Conservation (phyloP, 176 grass and related monocot genomes). For the Oryza glaberrima region DNA sequence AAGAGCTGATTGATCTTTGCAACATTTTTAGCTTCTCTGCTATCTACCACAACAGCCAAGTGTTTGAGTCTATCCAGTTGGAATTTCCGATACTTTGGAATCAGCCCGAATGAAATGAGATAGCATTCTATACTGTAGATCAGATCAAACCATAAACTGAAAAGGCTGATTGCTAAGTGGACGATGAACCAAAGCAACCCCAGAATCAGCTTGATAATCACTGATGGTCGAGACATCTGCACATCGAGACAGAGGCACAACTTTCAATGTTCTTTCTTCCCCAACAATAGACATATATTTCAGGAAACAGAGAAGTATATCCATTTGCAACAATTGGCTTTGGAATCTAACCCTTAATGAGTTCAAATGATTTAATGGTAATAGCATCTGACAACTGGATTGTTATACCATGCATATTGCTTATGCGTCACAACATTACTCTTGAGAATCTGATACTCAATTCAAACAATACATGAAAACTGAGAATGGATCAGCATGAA, state of each 20-base stretch:
- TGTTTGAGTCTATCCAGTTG: conserved; percentile 51
- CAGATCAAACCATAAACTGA: conserved; percentile 57
- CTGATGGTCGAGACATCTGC: conserved; percentile 60
- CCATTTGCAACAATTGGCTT: background rate
- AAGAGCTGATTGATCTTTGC: conserved; percentile 67
- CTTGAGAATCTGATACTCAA: conserved; percentile 1
- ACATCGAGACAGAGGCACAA: conserved; percentile 29
- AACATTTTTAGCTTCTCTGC: conserved; percentile 79
- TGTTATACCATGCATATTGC: background rate
- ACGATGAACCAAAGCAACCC: conserved; percentile 72
- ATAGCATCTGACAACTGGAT: background rate
- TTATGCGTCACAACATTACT: conserved; percentile 18
- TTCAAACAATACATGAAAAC: conserved; percentile 32
- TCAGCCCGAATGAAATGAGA: conserved; percentile 70
- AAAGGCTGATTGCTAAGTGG: conserved; percentile 57
- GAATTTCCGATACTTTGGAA: conserved; percentile 66
- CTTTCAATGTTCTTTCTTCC: conserved; percentile 22
- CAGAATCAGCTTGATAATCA: conserved; percentile 55
- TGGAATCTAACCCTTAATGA: conserved; percentile 26
- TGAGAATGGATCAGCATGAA: background rate
- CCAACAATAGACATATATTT: background rate
- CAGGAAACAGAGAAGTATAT: background rate
- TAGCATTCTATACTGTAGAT: conserved; percentile 59
- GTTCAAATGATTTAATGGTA: conserved; percentile 13
- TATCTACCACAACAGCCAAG: conserved; percentile 87